Conservation (phyloP, 805 yeast genomes). For the Monosporozyma yasuniensis region DNA sequence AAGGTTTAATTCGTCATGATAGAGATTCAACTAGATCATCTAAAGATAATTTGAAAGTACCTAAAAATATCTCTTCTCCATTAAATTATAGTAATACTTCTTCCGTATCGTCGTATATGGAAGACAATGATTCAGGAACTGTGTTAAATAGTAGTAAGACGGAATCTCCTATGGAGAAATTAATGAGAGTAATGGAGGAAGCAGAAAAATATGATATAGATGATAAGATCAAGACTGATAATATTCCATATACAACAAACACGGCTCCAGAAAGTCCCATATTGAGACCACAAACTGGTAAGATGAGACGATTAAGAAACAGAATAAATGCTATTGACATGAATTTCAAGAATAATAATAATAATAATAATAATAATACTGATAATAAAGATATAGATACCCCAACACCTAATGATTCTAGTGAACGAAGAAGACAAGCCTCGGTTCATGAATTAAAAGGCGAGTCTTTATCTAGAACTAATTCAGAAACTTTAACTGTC, state of each 20-base stretch:
- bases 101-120: neutral
- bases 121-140: neutral
- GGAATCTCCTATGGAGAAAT: neutral
- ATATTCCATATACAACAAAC: neutral
- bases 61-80: neutral
- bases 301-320: slow-evolving; percentile 16
- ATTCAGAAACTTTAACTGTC: neutral
- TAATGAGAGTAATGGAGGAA: slow-evolving; percentile 3
- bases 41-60: neutral
- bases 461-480: neutral
- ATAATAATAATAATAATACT: no score
- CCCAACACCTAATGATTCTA: neutral
- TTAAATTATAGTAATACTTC: neutral
- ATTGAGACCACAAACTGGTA: slow-evolving; percentile 2
- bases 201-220: slow-evolving; percentile 1
- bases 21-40: neutral
- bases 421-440: neutral
- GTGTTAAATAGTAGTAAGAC: neutral
- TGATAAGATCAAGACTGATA: neutral
- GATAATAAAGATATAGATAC: neutral
- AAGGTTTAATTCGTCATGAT: neutral
- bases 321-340: slow-evolving; percentile 20
- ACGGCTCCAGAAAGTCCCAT: neutral
- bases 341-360: slow-evolving; percentile 6
- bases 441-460: neutral